Evolutionary conservation across 805 yeast genomes (phyloP).

Genomic region (Candida berthetii): DNA sequence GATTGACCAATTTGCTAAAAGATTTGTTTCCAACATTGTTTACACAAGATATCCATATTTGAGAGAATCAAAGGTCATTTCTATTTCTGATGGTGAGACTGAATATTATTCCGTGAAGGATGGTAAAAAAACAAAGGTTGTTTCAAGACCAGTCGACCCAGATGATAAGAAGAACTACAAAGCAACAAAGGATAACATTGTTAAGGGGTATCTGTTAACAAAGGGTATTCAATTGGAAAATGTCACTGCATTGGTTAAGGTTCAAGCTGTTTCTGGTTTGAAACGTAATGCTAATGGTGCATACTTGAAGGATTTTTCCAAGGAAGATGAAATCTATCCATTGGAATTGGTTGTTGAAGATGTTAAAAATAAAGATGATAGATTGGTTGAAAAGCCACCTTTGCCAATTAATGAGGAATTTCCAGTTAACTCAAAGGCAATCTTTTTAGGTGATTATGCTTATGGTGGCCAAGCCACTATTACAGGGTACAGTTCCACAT

Average conservation of each 20-base stretch:
- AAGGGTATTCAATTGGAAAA: slow-evolving; percentile 59
- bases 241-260: slow-evolving; percentile 57
- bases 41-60: slow-evolving; percentile 90
- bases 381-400: slow-evolving; percentile 70
- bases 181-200: slow-evolving; percentile 32
- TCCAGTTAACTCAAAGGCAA: slow-evolving; percentile 64
- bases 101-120: slow-evolving; percentile 31
- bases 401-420: slow-evolving; percentile 76
- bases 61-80: slow-evolving; percentile 67
- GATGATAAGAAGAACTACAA: slow-evolving; percentile 43
- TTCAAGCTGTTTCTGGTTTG: slow-evolving; percentile 74
- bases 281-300: slow-evolving; percentile 69
- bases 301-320: slow-evolving; percentile 61
- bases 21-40: slow-evolving; percentile 54
- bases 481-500: slow-evolving; percentile 46
- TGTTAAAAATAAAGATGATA: slow-evolving; percentile 65
- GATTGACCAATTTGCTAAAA: slow-evolving; percentile 58
- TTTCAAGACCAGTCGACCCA: slow-evolving; percentile 34
- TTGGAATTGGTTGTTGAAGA: slow-evolving; percentile 72
- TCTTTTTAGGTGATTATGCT: slow-evolving; percentile 80
- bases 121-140: slow-evolving; percentile 25
- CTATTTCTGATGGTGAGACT: slow-evolving; percentile 48
- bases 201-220: slow-evolving; percentile 36
- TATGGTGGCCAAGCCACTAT: slow-evolving; percentile 78
- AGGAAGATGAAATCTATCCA: slow-evolving; percentile 56